Evolutionary conservation across 2,329 filamentous ascomycete genomes (phyloP).

Genomic region (Cladophialophora immunda): DNA sequence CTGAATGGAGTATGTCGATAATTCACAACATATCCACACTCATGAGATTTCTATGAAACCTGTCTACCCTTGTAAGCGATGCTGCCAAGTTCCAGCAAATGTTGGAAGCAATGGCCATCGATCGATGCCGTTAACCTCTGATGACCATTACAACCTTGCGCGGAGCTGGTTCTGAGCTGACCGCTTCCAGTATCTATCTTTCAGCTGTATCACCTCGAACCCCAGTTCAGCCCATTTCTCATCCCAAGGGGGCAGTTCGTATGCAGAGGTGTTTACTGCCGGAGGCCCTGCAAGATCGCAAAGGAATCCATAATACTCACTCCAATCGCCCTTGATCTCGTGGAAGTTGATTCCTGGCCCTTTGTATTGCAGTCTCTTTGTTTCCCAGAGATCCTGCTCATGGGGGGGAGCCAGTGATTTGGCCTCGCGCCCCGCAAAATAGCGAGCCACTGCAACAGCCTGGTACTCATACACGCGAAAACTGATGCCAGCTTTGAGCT

Average conservation of each 20-base stretch:
- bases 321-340: constrained; percentile 48
- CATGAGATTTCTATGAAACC: background rate
- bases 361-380: constrained; percentile 29
- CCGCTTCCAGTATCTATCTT: constrained; percentile 9
- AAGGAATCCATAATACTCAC: constrained; percentile 52
- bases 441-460: constrained; percentile 64
- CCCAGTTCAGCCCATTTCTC: constrained; percentile 15
- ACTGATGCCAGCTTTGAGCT: constrained; percentile 47
- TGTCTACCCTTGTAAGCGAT: background rate
- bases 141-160: background rate
- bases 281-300: constrained; percentile 55
- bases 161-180: constrained; percentile 13
- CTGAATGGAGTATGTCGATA: background rate
- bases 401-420: constrained; percentile 36
- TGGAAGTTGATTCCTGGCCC: constrained; percentile 40
- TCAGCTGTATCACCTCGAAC: constrained; percentile 10
- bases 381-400: constrained; percentile 46
- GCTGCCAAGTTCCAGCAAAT: background rate
- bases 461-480: constrained; percentile 76
- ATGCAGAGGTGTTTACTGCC: constrained; percentile 48
- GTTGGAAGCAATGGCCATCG: no score
- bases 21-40: background rate
- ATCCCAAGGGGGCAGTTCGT: constrained; percentile 47
- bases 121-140: background rate
- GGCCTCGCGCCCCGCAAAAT: constrained; percentile 41